phyloP scores from a whole-genome alignment of 2,329 filamentous ascomycete genomes.

The Cryphonectria parasitica region DNA sequence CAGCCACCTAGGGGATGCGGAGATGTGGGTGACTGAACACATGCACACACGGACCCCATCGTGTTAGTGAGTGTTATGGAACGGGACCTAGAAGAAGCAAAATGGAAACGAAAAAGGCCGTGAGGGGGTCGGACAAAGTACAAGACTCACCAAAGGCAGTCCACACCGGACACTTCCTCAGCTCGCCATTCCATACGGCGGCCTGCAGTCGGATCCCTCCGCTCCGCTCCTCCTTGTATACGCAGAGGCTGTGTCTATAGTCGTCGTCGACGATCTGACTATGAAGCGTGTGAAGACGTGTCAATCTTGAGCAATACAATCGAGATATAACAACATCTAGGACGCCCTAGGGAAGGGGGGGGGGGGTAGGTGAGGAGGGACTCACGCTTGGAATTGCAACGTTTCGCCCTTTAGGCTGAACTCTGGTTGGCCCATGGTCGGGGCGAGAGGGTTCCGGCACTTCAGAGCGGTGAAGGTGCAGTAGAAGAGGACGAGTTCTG shows the following conservation, averaged over 20 bases:
- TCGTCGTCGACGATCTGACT: conserved; percentile 62
- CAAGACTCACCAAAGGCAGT: conserved; percentile 60
- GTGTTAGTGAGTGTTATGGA: background rate
- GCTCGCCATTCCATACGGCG: conserved; percentile 57
- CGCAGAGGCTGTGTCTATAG: conserved; percentile 56
- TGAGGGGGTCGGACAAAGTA: too few species aligned
- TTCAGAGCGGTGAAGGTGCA: conserved; percentile 63
- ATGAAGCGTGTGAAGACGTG: background rate
- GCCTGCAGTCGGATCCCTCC: conserved; percentile 59
- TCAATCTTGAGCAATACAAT: background rate
- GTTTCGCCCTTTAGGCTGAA: conserved; percentile 53
- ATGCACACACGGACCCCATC: background rate
- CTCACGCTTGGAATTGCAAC: conserved; percentile 61
- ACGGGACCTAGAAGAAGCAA: background rate
- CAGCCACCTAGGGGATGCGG: conserved; percentile 54
- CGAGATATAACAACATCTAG: background rate
- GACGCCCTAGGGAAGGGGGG: too few species aligned
- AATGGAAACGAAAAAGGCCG: background rate
- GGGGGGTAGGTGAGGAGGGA: conserved; percentile 2
- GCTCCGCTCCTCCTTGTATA: conserved; percentile 56
- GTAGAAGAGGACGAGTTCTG: conserved; percentile 64
- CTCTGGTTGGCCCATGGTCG: conserved; percentile 49
- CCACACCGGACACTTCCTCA: conserved; percentile 63
- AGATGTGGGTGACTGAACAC: conserved; percentile 55
- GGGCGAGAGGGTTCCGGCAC: conserved; percentile 50